phyloP scores from a whole-genome alignment of 2,329 filamentous ascomycete species.

The Tolypocladium endophyticum region DNA sequence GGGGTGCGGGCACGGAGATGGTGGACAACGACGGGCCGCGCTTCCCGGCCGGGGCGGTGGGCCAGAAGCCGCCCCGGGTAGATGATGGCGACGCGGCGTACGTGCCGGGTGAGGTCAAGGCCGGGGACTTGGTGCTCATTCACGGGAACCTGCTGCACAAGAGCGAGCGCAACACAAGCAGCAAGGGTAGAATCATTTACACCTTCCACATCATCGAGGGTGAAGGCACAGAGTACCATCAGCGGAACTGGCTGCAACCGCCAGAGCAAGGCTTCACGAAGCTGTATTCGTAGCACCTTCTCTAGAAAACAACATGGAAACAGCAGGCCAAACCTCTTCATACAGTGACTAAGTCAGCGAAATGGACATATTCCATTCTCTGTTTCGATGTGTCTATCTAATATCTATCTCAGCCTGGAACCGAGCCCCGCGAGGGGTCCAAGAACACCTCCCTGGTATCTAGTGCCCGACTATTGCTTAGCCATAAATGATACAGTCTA shows the following conservation, averaged over 20 bases:
- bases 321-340: neutral
- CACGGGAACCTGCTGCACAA: constrained; percentile 94
- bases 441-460: constrained; percentile 4
- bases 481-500: constrained; percentile 7
- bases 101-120: constrained; percentile 77
- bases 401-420: constrained; percentile 2
- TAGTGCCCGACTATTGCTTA: constrained; percentile 3
- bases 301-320: neutral
- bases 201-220: constrained; percentile 96
- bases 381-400: neutral
- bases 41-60: constrained; percentile 46
- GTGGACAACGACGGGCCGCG: constrained; percentile 53
- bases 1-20: constrained; percentile 54
- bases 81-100: constrained; percentile 43
- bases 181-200: constrained; percentile 86
- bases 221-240: constrained; percentile 63
- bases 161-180: constrained; percentile 83
- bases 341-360: neutral
- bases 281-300: constrained; percentile 31
- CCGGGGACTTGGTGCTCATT: constrained; percentile 82
- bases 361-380: neutral
- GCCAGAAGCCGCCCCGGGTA: constrained; percentile 23
- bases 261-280: constrained; percentile 69
- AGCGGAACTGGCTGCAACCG: constrained; percentile 87
- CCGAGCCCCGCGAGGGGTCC: constrained; percentile 3